phyloP scores from a whole-genome alignment of 2,329 filamentous ascomycete genomes.

The Colletotrichum cereale region DNA sequence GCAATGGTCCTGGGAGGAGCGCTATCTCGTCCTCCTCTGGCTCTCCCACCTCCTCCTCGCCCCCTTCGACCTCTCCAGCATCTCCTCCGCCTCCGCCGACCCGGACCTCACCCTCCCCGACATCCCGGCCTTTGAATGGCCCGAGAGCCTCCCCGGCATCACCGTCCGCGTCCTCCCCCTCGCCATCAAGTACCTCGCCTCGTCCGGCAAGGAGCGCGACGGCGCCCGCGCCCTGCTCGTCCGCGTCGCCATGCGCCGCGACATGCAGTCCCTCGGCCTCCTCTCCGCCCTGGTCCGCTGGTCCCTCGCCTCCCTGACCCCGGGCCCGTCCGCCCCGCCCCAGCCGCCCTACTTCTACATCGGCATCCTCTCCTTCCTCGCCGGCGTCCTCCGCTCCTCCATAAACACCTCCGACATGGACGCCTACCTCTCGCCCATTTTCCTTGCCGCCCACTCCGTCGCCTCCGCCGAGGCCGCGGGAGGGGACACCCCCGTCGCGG shows the following conservation, averaged over 20 bases:
- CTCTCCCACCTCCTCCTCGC: slow-evolving; percentile 84
- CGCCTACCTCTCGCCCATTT: slow-evolving; percentile 74
- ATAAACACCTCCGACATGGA: slow-evolving; percentile 82
- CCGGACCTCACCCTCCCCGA: slow-evolving; percentile 58
- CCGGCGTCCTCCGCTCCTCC: slow-evolving; percentile 77
- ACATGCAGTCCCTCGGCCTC: slow-evolving; percentile 86
- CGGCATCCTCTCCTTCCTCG: slow-evolving; percentile 83
- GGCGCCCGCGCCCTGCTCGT: slow-evolving; percentile 88
- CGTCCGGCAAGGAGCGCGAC: slow-evolving; percentile 88
- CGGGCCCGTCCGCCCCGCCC: slow-evolving; percentile 51
- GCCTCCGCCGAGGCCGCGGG: slow-evolving; percentile 56
- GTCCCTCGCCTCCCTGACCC: slow-evolving; percentile 73
- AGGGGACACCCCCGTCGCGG: slow-evolving; percentile 59
- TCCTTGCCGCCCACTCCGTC: slow-evolving; percentile 72
- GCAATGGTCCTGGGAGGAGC: slow-evolving; percentile 83
- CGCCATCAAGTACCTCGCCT: slow-evolving; percentile 77
- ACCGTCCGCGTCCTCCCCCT: slow-evolving; percentile 78
- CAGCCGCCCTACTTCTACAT: slow-evolving; percentile 80
- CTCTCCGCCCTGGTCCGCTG: slow-evolving; percentile 77
- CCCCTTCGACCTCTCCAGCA: slow-evolving; percentile 90
- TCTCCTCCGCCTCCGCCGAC: slow-evolving; percentile 72
- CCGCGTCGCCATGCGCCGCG: slow-evolving; percentile 82
- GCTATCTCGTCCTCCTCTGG: slow-evolving; percentile 91
- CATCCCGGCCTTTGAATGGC: slow-evolving; percentile 66
- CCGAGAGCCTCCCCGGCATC: slow-evolving; percentile 74